Base-by-base conservation (phyloP, 2,329 filamentous ascomycete genomes). In the Penicillium sclerotiorum region DNA sequence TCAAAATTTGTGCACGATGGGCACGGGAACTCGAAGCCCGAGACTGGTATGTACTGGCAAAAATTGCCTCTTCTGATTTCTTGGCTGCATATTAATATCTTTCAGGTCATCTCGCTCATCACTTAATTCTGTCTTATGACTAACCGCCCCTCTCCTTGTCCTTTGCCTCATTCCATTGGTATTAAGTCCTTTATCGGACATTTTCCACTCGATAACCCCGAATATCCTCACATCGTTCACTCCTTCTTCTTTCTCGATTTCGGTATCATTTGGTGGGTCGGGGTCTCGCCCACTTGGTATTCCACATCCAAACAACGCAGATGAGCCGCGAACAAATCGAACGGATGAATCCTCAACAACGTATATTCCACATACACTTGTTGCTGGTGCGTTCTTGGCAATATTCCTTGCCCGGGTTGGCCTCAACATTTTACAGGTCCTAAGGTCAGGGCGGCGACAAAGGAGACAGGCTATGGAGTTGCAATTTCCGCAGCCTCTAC, bases 1-100 rank as follows among this genome's bases (percentile, higher is more conserved):
- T 96, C 47, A 95, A 95, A 74, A 87, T 95, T 42, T 90, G 89
- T 53, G 89, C 87, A 43, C 74, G 74, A 33, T 96, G 91, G 91
- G 87, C 93, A 53, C 73, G 82, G 49, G 81, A 87, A 63, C 85
- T 90, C 71, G 85, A 91, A 65, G 77, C 78, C 43, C 82, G 81
- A 58, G 77, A 83, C 74, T 89, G 86, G 89, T 92, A 77, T 28
- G n/a, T 46, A 28, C 38, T 46, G 4, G 13, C 2, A 8, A 28
- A 13, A 2, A 25, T 11, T 11, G 15, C 7, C 8, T 8, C 15
- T 17, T 17, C 21, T 17, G 4, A 22, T 38, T 13, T 48, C 53
- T 49, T n/a, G n/a, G 9, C 4, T 20, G 9, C 20, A 18, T 2
- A 15, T 36, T 25, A 18, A 8, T 30, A n/a, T 25, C 28, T 28